Base-by-base conservation (phyloP, 108 stramenopile species). In the Pseudonitzschia multistriata region DNA sequence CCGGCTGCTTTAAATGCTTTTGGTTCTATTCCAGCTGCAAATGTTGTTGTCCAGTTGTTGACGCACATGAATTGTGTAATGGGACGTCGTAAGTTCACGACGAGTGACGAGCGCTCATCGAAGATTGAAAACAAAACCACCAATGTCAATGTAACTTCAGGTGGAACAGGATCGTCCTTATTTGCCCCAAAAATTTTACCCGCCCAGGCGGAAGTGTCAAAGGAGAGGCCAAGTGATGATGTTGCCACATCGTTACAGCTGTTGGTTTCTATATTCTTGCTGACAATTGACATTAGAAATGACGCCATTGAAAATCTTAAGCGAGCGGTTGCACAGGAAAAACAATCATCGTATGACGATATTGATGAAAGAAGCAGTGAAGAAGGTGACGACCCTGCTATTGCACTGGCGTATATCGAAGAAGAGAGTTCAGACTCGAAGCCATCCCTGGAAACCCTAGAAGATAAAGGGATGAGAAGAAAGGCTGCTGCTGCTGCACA, bases 401-500 rank as follows among this genome's bases (percentile, higher is more conserved):
- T 82, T 60, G 79, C 79, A 30, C 34, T 80, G 61, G 80, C 80
- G 55, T 84, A 84, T 56, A 37, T 78, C 2, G 79, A 80, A 17
- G 74, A 80, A 27, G 86, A 87, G 36, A 70, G 68, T 36, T 22
- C 61, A 19, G 62, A 76, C 35, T 42, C 76, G n/a, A 71, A 64
- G 39, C 65, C 76, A 21, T 77, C 83, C 10, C 39, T 45, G 5
- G 84, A 89, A 47, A 74, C 75, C 37, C 71, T 93, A 40, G 92
- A 89, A 70, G 80, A 72, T 21, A 93, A 93, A 60, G 92, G 92
- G 22, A 80, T 93, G 76, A 79, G 74, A 31, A 52, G 92, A 62
- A 93, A 90, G 63, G 89, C 92, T 29, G 92, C 92, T n/a, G 92
- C 92, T 22, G 88, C 89, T 59, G 92, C 85, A 10, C 82, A 90